Percentiles rank a stretch among this genome's conserved stretches.
Conservation (phyloP, 208 protist species). For the Leishmania amazonensis region DNA sequence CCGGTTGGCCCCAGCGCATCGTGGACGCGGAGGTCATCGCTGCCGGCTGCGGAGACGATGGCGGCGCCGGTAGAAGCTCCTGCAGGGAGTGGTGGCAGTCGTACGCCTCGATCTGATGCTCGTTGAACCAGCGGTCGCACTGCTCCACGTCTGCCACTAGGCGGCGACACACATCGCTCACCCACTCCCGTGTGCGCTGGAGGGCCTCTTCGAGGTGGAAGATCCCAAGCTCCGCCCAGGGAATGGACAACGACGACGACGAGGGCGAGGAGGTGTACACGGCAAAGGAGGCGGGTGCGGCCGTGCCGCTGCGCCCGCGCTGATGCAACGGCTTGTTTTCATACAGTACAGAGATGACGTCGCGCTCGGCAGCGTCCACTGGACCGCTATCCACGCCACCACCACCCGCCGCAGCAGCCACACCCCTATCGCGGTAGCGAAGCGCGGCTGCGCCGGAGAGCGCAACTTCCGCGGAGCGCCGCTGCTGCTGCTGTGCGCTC, state of each 20-base stretch:
- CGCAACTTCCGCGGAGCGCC: not conserved
- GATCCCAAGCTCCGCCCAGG: constrained; percentile 61
- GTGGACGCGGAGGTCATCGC: constrained; percentile 2
- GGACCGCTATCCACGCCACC: not conserved
- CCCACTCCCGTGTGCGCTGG: constrained; percentile 56
- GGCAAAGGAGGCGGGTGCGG: not conserved
- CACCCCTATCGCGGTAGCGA: constrained; percentile 4
- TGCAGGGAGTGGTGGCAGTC: constrained; percentile 67
- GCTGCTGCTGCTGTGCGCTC: constrained; percentile 15
- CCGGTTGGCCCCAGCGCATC: constrained; percentile 11
- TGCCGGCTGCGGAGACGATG: constrained; percentile 6
- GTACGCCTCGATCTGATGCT: constrained; percentile 52
- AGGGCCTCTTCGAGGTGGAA: constrained; percentile 48
- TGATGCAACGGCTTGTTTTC: constrained; percentile 4
- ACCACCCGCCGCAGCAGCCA: not conserved
- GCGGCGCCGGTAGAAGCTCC: constrained; percentile 41
- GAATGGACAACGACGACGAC: constrained; percentile 25
- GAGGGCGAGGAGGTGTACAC: not conserved
- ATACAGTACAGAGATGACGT: constrained; percentile 11
- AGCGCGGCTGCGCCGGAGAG: constrained; percentile 1
- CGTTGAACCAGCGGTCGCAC: constrained; percentile 65
- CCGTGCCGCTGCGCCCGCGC: not conserved
- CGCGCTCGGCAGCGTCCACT: constrained; percentile 4
- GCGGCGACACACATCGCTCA: constrained; percentile 51
- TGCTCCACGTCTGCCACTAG: constrained; percentile 61